Evolutionary conservation across 805 yeast species (phyloP).

Genomic region (Saccharomyces kudriavzevii): DNA sequence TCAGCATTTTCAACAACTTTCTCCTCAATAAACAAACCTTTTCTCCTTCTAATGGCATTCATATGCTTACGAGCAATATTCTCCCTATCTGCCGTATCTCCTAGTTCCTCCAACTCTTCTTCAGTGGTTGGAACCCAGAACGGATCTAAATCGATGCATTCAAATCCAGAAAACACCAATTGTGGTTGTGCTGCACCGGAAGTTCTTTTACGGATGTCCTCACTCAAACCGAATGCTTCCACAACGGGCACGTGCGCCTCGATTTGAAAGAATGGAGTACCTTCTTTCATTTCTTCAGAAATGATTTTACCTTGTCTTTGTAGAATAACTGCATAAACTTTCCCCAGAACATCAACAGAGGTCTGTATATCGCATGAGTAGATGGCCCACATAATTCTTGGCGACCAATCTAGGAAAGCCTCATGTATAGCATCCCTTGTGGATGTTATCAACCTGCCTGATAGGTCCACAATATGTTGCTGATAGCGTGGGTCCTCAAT

Average conservation of each 20-base stretch:
- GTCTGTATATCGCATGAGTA: conserved; percentile 94
- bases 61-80: conserved; percentile 83
- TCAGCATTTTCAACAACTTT: conserved; percentile 89
- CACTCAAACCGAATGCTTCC: conserved; percentile 94
- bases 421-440: conserved; percentile 67
- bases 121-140: conserved; percentile 99
- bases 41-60: conserved; percentile 71
- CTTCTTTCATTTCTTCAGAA: conserved; percentile 94
- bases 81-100: conserved; percentile 87
- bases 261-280: conserved; percentile 90
- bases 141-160: conserved; percentile 83
- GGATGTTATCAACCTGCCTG: conserved; percentile 67
- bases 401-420: conserved; percentile 72
- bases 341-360: conserved; percentile 86
- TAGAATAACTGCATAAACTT: conserved; percentile 90
- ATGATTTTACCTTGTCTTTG: conserved; percentile 76
- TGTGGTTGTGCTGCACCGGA: conserved; percentile 98
- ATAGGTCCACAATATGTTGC: conserved; percentile 36
- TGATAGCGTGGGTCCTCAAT: conserved; percentile 20
- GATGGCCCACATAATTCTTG: conserved; percentile 85
- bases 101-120: conserved; percentile 88
- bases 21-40: conserved; percentile 84
- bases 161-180: conserved; percentile 81
- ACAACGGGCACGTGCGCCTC: conserved; percentile 83
- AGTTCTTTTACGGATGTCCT: conserved; percentile 84